phyloP scores from a whole-genome alignment of 495 filamentous ascomycete species.

The Neurospora discreta region DNA sequence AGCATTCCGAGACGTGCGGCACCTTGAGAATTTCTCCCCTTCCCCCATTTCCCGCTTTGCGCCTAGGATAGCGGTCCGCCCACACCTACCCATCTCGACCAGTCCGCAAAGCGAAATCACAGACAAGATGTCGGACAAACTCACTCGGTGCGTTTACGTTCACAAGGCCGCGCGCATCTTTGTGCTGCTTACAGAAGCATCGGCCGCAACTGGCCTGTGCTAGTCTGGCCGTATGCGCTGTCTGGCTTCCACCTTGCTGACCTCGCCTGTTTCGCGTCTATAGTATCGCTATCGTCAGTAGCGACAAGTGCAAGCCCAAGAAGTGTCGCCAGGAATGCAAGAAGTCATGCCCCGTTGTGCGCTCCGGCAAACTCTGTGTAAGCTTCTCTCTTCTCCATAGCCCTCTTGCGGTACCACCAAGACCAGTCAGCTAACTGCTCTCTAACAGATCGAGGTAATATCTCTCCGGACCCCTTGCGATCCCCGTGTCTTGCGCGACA shows the following conservation, averaged over 20 bases:
- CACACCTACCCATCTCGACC: conserved; percentile 1
- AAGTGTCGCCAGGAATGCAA: conserved; percentile 86
- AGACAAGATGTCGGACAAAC: conserved; percentile 66
- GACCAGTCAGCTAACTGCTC: background rate
- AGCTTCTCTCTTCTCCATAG: background rate
- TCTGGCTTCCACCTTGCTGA: background rate
- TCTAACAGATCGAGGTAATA: conserved; percentile 11
- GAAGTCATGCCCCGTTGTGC: conserved; percentile 93
- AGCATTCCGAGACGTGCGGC: background rate
- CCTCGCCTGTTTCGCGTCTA: background rate
- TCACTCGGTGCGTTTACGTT: conserved; percentile 56
- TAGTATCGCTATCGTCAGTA: conserved; percentile 95
- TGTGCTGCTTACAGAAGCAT: background rate
- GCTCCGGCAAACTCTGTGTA: conserved; percentile 84
- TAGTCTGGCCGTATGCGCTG: background rate
- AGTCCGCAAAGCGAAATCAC: background rate
- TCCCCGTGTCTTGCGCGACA: background rate
- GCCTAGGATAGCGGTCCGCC: background rate
- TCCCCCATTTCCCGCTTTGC: background rate
- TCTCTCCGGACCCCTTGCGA: background rate
- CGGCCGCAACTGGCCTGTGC: background rate
- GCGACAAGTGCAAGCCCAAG: conserved; percentile 99
- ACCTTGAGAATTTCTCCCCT: background rate
- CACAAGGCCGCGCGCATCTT: background rate
- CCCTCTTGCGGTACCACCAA: background rate